Evolutionary conservation across 306 rosid genomes (phyloP).

Genomic region (Acacia melanoxylon): DNA sequence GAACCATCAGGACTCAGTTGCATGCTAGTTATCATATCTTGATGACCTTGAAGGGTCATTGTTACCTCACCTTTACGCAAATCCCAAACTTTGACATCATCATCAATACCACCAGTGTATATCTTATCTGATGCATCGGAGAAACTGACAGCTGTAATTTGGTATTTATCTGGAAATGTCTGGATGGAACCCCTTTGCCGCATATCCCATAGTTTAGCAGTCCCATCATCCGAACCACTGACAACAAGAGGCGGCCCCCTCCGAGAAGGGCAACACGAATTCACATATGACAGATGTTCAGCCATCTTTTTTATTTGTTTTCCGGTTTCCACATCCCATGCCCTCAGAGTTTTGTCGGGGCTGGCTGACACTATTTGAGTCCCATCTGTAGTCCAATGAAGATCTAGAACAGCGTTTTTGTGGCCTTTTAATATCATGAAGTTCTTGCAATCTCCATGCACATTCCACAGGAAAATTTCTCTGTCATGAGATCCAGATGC

Average conservation of each 20-base stretch:
- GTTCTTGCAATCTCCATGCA: conserved; percentile 89
- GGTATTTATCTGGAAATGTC: conserved; percentile 93
- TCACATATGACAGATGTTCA: conserved; percentile 88
- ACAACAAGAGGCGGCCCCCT: conserved; percentile 92
- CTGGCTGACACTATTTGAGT: conserved; percentile 84
- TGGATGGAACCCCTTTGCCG: conserved; percentile 96
- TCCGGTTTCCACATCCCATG: conserved; percentile 97
- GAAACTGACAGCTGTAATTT: conserved; percentile 85
- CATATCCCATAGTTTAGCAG: conserved; percentile 98
- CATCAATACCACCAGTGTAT: conserved; percentile 88
- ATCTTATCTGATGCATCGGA: conserved; percentile 95
- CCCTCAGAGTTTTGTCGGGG: conserved; percentile 85
- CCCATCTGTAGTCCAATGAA: conserved; percentile 95
- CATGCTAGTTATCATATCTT: conserved; percentile 97
- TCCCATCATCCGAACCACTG: conserved; percentile 95
- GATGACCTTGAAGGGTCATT: conserved; percentile 95
- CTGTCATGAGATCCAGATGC: conserved; percentile 97
- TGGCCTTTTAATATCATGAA: conserved; percentile 91
- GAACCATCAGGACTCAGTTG: conserved; percentile 98
- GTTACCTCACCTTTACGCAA: conserved; percentile 88
- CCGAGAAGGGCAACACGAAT: conserved; percentile 91
- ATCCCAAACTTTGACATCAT: conserved; percentile 93
- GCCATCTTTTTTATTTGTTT: conserved; percentile 93
- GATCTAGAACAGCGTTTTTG: conserved; percentile 94
- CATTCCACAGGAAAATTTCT: conserved; percentile 92